Conservation (phyloP, 148 eudicot species). For the Selenicereus undatus region DNA sequence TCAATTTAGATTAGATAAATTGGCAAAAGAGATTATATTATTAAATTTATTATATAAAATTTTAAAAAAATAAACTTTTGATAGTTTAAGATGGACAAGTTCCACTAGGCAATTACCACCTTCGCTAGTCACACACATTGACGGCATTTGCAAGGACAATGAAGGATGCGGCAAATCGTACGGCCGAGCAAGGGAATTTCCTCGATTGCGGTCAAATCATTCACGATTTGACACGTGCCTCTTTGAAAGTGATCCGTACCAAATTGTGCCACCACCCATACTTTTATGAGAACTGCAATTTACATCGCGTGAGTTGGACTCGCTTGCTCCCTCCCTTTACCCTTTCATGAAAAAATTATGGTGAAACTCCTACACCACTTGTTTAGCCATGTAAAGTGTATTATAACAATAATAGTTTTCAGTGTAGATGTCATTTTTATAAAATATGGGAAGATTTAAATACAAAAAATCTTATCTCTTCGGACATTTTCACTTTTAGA, state of each 20-base stretch:
- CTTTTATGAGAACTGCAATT: not conserved
- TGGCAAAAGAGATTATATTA: too few relatives aligned
- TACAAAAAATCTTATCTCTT: too few relatives aligned
- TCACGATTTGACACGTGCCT: not conserved
- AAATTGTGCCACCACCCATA: not conserved
- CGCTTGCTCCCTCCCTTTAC: not conserved
- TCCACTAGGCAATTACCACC: not conserved
- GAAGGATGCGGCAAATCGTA: not conserved
- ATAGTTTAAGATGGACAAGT: not conserved
- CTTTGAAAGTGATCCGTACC: not conserved
- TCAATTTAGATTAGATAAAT: too few relatives aligned
- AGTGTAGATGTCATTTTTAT: too few relatives aligned
- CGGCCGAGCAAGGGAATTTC: conserved; percentile 13
- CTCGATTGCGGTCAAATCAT: not conserved
- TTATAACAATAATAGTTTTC: too few relatives aligned
- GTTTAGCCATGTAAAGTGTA: too few relatives aligned
- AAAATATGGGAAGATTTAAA: too few relatives aligned
- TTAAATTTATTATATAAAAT: too few relatives aligned
- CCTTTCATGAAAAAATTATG: too few relatives aligned
- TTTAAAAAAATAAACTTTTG: not conserved
- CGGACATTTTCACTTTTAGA: too few relatives aligned
- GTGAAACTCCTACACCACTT: too few relatives aligned
- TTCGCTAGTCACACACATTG: not conserved
- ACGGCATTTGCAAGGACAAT: not conserved
- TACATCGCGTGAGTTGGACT: not conserved